phyloP scores from a whole-genome alignment of 768 basidiomycete species.

The Tulasnella sp. region DNA sequence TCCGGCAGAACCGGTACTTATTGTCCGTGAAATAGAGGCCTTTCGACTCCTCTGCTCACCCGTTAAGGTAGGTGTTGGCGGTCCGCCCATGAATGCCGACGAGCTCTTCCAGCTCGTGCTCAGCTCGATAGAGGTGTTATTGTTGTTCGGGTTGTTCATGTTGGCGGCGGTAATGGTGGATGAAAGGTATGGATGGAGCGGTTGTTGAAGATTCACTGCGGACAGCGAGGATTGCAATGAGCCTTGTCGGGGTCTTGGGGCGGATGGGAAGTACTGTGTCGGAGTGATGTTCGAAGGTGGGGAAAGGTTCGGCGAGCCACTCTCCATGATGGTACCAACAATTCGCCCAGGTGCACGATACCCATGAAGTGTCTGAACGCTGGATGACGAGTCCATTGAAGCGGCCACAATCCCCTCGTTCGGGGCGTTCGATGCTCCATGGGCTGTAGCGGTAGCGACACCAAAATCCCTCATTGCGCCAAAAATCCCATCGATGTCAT shows the following conservation, averaged over 20 bases:
- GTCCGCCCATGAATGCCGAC: background rate
- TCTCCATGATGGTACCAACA: background rate
- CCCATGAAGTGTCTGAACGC: slow-evolving; percentile 7
- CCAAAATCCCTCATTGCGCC: slow-evolving; percentile 6
- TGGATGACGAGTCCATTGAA: slow-evolving; percentile 9
- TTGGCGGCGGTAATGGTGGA: slow-evolving; percentile 10
- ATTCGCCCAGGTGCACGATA: slow-evolving; percentile 3
- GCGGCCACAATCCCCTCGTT: background rate
- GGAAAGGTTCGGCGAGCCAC: background rate
- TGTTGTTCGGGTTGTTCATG: background rate
- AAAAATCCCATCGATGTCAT: slow-evolving; percentile 9
- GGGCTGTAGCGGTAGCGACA: no score
- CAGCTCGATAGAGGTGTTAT: background rate
- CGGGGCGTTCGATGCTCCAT: background rate
- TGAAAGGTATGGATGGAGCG: slow-evolving; percentile 7
- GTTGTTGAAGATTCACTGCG: slow-evolving; percentile 4
- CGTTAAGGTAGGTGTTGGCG: background rate
- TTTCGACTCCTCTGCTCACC: slow-evolving; percentile 13
- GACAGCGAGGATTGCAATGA: slow-evolving; percentile 11
- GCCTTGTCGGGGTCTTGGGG: slow-evolving; percentile 7
- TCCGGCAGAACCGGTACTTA: slow-evolving; percentile 16
- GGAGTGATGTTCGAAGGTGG: slow-evolving; percentile 10
- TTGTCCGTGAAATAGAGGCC: slow-evolving; percentile 16
- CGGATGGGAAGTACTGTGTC: slow-evolving; percentile 8
- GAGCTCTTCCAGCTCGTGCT: background rate